These are phyloP conservation scores for Ormosia semicastrata DNA, from an alignment of 306 rosid genomes.

Conservation along the genomic window DNA sequence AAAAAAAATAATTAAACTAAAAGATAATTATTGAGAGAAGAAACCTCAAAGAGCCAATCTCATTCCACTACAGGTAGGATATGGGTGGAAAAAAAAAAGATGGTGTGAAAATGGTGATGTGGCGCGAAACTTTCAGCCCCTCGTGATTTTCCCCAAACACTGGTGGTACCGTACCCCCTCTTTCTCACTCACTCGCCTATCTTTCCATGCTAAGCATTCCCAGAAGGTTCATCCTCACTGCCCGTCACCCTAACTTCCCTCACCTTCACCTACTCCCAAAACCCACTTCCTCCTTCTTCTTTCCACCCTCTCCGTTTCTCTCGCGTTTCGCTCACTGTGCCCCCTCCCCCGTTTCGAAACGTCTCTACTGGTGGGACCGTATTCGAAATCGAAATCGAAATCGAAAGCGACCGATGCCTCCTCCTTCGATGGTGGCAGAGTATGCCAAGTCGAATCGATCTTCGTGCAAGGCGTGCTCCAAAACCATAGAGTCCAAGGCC, in stretches of 20 bases:
- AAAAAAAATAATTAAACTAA: too few relatives aligned
- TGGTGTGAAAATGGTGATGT: neutral
- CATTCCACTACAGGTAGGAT: too few relatives aligned
- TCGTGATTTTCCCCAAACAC: too few relatives aligned
- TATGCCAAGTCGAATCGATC: constrained; percentile 71
- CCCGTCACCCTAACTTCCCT: neutral
- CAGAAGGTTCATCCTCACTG: neutral
- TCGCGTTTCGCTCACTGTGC: neutral
- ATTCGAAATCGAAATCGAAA: neutral
- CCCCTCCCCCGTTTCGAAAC: constrained; percentile 9
- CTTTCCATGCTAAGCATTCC: neutral
- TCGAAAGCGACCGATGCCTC: constrained; percentile 35
- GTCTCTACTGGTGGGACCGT: neutral
- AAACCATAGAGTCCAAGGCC: constrained; percentile 34
- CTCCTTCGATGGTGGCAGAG: constrained; percentile 44
- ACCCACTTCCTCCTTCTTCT: neutral
- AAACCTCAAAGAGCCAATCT: too few relatives aligned
- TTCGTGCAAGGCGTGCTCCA: constrained; percentile 60
- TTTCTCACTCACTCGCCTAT: too few relatives aligned
- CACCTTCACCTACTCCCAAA: neutral
- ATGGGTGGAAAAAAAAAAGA: too few relatives aligned
- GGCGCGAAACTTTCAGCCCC: too few relatives aligned
- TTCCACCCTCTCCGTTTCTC: neutral
- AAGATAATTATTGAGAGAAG: too few relatives aligned
- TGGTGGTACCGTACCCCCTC: neutral